Evolutionary conservation across 257 asterid genomes (phyloP), one percentile per base, ranked within the genome.

Genomic region (Fraxinus pennsylvanica): DNA sequence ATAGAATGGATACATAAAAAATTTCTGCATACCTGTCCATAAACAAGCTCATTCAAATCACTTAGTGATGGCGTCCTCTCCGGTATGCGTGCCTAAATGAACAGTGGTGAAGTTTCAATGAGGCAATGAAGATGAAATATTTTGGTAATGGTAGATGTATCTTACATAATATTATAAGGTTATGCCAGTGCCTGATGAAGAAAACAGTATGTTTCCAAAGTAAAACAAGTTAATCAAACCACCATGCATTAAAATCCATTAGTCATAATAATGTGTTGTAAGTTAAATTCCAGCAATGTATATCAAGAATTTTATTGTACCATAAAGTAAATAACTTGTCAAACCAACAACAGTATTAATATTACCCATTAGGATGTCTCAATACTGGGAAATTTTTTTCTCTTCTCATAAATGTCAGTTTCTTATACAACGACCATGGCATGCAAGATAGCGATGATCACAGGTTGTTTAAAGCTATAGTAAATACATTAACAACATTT

Each of bases 1-100:
- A 72, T 35, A 27, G 65, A 72, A 47, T 52, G 67, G 57, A 74
- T 45, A 15, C 30, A 45, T 45, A 47, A 72, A 50, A 9, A 74
- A 9, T 59, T 65, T 66, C 76, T 32, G 15, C 85, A 61, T 83
- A 94, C 98, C 98, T 94, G 99, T 77, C 99, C 99, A 77, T 91
- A 92, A 57, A 92, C 92, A 83, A 94, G 88, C 75, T 86, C 90
- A 82, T 94, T 94, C 85, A 94, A 84, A 82, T 92, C 97, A 84
- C 92, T 94, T 76, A 90, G 79, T 74, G 98, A 94, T 59, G 98
- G 97, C 6, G 97, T 90, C 88, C 89, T 92, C 88, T 91, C 94
- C 82, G 91, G 82, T 50, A 91, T 78, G 61, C 86, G 94, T 52
- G 97, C 97, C 98, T 94, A 88, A 74, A 81, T 65, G 29, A 78